Percentiles rank a stretch among this genome's conserved stretches.
phyloP scores from a whole-genome alignment of 2,329 filamentous ascomycete genomes.

The Intubia oerlemansii region DNA sequence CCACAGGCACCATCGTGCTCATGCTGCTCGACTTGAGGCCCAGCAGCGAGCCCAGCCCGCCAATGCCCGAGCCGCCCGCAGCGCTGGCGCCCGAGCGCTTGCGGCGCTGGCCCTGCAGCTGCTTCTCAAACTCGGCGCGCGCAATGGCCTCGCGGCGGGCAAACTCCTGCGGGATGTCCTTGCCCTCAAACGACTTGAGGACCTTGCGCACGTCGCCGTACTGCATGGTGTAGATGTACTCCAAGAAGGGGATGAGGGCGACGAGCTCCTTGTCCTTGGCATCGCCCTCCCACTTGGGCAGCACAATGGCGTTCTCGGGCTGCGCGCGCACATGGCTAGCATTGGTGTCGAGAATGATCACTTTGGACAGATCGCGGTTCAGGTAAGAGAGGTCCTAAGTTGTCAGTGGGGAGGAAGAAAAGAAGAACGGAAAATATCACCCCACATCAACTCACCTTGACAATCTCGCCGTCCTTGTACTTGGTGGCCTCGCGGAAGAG shows the following conservation, averaged over 20 bases:
- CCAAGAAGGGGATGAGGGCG: slow-evolving; percentile 81
- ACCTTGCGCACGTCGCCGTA: slow-evolving; percentile 72
- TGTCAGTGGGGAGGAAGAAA: too few relatives aligned
- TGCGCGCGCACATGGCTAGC: slow-evolving; percentile 64
- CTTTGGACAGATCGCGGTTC: slow-evolving; percentile 87
- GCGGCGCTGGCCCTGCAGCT: slow-evolving; percentile 46
- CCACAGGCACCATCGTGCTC: slow-evolving; percentile 35
- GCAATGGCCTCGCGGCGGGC: slow-evolving; percentile 70
- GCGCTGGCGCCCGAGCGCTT: slow-evolving; percentile 35
- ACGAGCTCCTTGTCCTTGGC: slow-evolving; percentile 70
- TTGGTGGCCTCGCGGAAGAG: slow-evolving; percentile 92
- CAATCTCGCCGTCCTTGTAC: slow-evolving; percentile 85
- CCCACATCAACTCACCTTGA: slow-evolving; percentile 75
- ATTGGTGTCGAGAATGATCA: slow-evolving; percentile 84
- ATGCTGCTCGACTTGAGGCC: slow-evolving; percentile 54
- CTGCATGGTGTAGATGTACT: slow-evolving; percentile 90
- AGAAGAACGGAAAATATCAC: neutral
- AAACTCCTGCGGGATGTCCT: slow-evolving; percentile 77
- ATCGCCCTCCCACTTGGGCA: slow-evolving; percentile 79
- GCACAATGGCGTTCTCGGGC: slow-evolving; percentile 86
- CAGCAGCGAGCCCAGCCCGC: slow-evolving; percentile 47
- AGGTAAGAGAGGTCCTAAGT: slow-evolving; percentile 88
- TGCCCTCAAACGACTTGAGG: slow-evolving; percentile 73
- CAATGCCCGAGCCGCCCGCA: too few relatives aligned
- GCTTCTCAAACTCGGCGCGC: slow-evolving; percentile 64